These are phyloP conservation scores for Ecytonucleospora hepatopenaei DNA, from an alignment of 371 early-diverging fungal species.

Conservation along the genomic window DNA sequence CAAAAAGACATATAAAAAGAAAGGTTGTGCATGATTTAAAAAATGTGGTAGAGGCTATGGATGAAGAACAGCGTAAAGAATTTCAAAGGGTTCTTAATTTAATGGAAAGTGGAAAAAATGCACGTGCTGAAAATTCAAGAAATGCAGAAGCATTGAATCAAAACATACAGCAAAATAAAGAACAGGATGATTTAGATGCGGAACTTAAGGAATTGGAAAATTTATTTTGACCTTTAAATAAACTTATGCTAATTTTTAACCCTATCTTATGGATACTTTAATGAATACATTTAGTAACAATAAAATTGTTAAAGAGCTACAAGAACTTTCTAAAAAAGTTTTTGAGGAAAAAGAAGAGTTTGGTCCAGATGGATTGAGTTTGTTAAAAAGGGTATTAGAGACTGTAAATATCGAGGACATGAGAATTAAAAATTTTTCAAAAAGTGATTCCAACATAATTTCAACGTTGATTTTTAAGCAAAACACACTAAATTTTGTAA, in stretches of 20 bases:
- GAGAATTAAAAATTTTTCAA: conserved; percentile 24
- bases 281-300: no score
- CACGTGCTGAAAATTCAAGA: no score
- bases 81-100: background rate
- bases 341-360: conserved; percentile 16
- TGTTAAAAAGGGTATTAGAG: conserved; percentile 13
- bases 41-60: background rate
- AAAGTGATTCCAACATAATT: conserved; percentile 26
- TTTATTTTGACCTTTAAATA: no score
- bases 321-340: no score
- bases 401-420: conserved; percentile 13
- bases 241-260: no score
- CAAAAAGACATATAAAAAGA: background rate
- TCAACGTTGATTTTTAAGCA: conserved; percentile 28
- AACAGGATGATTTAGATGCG: background rate
- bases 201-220: background rate
- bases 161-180: no score
- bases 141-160: no score
- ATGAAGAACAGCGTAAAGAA: background rate
- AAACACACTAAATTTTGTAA: conserved; percentile 22
- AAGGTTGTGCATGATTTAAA: background rate
- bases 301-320: no score
- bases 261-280: no score
- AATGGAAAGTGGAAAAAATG: no score
- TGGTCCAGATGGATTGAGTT: conserved; percentile 11